Conservation (phyloP, 1,139 yeast species). For the Hansenula lynferdii region DNA sequence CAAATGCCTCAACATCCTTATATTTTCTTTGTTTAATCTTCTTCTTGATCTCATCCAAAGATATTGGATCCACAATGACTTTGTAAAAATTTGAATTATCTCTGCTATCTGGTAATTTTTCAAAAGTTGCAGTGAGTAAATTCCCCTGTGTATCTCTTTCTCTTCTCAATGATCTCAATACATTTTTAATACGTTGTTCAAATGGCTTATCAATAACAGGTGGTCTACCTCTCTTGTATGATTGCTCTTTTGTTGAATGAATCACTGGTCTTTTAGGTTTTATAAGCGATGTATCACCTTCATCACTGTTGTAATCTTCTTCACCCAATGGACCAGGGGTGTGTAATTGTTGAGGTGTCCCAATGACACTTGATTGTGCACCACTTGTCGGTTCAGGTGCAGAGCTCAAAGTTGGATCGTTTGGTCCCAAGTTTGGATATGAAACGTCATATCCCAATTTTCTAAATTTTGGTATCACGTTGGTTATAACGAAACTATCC, state of each 20-base stretch:
- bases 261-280: slow-evolving; percentile 3
- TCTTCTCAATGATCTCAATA: slow-evolving; percentile 75
- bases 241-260: slow-evolving; percentile 24
- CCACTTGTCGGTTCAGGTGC: slow-evolving; percentile 25
- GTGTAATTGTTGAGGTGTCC: slow-evolving; percentile 13
- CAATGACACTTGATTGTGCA: slow-evolving; percentile 25
- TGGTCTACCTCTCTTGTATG: slow-evolving; percentile 87
- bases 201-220: slow-evolving; percentile 94
- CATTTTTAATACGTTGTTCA: slow-evolving; percentile 85
- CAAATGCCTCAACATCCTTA: slow-evolving; percentile 66
- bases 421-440: slow-evolving; percentile 72
- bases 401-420: slow-evolving; percentile 28
- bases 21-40: slow-evolving; percentile 86
- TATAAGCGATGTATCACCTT: slow-evolving; percentile 12
- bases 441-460: slow-evolving; percentile 36
- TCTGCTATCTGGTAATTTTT: slow-evolving; percentile 73
- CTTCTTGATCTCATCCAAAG: slow-evolving; percentile 75
- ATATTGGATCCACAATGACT: slow-evolving; percentile 63
- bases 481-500: slow-evolving; percentile 54
- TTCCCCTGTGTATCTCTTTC: slow-evolving; percentile 52
- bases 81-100: slow-evolving; percentile 65
- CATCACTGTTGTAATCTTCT: slow-evolving; percentile 5
- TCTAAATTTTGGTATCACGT: slow-evolving; percentile 46
- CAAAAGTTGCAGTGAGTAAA: slow-evolving; percentile 58
- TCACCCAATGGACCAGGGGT: slow-evolving; percentile 21